Evolutionary conservation across 129 eudicot genomes (phyloP), one percentile per base, ranked within the genome.

Genomic region (Flaveria trinervia): DNA sequence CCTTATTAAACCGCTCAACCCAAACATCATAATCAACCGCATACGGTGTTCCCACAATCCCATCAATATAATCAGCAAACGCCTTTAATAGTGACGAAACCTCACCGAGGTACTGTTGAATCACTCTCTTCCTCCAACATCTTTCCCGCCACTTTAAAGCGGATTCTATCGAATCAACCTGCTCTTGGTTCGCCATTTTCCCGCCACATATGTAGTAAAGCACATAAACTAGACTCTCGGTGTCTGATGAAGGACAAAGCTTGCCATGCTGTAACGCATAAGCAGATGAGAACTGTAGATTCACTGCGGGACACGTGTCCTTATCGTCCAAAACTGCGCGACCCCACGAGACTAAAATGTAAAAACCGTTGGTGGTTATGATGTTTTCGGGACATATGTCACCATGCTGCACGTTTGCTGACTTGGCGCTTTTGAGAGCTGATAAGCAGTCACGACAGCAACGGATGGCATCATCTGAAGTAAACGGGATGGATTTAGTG

Each of bases 181-280:
- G 86, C 52, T 76, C 88, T 65, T 71, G 82, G 56, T 45, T 82
- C n/a, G 85, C 83, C 88, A 87, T 85, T 41, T 50, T 73, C 4
- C 98, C 96, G 2, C 98, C 98, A 65, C 84, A 84, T 51, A 88
- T 46, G 41, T 73, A 93, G 75, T 86, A 93, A 9, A 90, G 72
- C 6, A 88, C 77, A 65, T 90, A 93, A 64, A 93, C 85, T 2
- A 93, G 88, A 72, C 96, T 90, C 84, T 90, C 98, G 3, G 87
- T 89, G 62, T 93, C 98, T 2, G 98, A 93, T 30, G 96, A 88
- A 14, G 95, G 88, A 66, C 96, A 93, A 18, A 93, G 92, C 73
- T 93, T 93, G 3, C 98, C 98, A 18, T 93, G 84, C 61, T 90
- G 95, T 68, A 93, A 88, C 0, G 96, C 92, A 26, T 88, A 81